phyloP scores from a whole-genome alignment of 768 basidiomycete genomes.

The Lactifluus piperatus region DNA sequence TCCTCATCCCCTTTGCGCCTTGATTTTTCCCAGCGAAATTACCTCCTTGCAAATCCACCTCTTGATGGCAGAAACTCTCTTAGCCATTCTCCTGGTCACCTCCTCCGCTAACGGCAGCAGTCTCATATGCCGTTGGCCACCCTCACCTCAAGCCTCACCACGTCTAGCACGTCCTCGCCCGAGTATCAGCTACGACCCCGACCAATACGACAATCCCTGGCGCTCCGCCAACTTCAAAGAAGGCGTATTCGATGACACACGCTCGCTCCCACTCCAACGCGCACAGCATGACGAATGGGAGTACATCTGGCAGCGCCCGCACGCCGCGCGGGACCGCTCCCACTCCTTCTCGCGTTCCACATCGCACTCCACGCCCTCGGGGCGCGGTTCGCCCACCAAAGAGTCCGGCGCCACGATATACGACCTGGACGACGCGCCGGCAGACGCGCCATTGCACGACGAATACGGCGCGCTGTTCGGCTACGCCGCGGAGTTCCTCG shows the following conservation, averaged over 20 bases:
- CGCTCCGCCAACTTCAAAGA: constrained; percentile 45
- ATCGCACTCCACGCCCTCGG: constrained; percentile 30
- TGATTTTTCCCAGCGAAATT: not conserved
- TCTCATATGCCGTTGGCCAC: constrained; percentile 81
- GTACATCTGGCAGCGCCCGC: constrained; percentile 57
- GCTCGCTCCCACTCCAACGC: constrained; percentile 11
- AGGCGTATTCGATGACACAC: constrained; percentile 27
- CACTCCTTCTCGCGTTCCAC: constrained; percentile 41
- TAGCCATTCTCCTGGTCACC: constrained; percentile 77
- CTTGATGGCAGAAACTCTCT: constrained; percentile 65
- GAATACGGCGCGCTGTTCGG: constrained; percentile 70
- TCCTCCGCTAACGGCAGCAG: constrained; percentile 74
- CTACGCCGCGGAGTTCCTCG: constrained; percentile 74
- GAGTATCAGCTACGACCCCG: constrained; percentile 32
- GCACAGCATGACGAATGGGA: constrained; percentile 33
- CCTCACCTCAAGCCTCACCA: constrained; percentile 50
- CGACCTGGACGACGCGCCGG: constrained; percentile 26
- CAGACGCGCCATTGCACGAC: constrained; percentile 23
- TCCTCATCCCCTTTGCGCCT: not conserved
- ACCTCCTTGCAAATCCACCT: not conserved
- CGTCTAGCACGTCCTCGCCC: constrained; percentile 68
- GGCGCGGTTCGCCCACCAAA: constrained; percentile 43
- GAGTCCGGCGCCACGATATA: constrained; percentile 27
- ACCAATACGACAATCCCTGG: constrained; percentile 68
- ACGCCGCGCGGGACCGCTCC: constrained; percentile 40